Percentiles rank a stretch among this genome's conserved stretches.
Conservation (phyloP, 2,329 filamentous ascomycete genomes). For the Colletotrichum acutatum region DNA sequence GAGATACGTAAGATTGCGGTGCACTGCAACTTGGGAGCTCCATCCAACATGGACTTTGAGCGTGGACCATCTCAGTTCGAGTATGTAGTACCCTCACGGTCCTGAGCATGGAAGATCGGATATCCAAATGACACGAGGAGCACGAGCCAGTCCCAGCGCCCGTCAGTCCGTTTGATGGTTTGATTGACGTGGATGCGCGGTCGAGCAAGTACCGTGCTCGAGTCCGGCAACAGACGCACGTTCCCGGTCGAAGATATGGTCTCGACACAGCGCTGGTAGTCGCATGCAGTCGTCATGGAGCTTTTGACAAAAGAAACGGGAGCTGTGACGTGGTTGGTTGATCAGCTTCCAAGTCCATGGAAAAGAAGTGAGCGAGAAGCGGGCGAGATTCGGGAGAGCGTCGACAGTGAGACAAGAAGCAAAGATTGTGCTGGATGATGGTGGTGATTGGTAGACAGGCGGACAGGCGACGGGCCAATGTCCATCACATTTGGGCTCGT, state of each 20-base stretch:
- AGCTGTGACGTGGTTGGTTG: background rate
- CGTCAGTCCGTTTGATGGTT: conserved; percentile 11
- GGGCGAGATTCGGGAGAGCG: background rate
- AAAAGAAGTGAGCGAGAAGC: background rate
- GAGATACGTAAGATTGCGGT: conserved; percentile 14
- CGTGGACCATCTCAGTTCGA: background rate
- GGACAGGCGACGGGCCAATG: background rate
- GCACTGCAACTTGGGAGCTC: conserved; percentile 7
- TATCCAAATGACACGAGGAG: conserved; percentile 2
- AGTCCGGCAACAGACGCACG: conserved; percentile 8
- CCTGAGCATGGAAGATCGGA: conserved; percentile 14
- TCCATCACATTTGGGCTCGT: conserved; percentile 1
- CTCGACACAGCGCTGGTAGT: background rate
- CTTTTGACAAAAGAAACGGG: background rate
- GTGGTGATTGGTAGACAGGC: background rate
- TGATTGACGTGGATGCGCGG: conserved; percentile 17
- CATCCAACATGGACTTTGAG: conserved; percentile 1
- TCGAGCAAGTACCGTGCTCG: conserved; percentile 1
- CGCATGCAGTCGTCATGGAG: conserved; percentile 3
- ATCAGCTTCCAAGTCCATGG: background rate
- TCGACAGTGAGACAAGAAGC: conserved; percentile 6
- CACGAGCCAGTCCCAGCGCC: conserved; percentile 27
- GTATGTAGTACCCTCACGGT: background rate
- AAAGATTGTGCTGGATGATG: background rate
- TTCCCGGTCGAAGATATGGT: background rate